Evolutionary conservation across 1,139 yeast genomes (phyloP).

Genomic region (Saccharomyces pastorianus): DNA sequence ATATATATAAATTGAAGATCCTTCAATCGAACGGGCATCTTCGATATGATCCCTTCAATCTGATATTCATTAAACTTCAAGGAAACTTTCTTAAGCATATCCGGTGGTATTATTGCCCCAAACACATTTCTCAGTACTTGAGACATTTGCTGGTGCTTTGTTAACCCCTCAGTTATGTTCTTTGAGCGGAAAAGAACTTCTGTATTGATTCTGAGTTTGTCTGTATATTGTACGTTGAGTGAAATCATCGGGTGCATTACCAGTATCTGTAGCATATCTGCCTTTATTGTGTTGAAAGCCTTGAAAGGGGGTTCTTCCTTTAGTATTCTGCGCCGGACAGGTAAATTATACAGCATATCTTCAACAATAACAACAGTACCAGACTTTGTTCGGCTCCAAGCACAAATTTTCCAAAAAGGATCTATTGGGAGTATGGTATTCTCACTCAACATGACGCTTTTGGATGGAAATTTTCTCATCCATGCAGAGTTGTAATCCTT

Average conservation of each 20-base stretch:
- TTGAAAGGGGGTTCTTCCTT: slow-evolving; percentile 19
- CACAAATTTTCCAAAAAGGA: slow-evolving; percentile 2
- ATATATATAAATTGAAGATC: slow-evolving; percentile 41
- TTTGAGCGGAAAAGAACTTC: slow-evolving; percentile 7
- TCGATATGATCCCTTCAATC: slow-evolving; percentile 31
- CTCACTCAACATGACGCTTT: slow-evolving; percentile 9
- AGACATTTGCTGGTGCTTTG: slow-evolving; percentile 8
- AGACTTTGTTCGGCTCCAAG: slow-evolving; percentile 7
- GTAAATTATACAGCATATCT: slow-evolving; percentile 46
- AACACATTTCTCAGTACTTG: slow-evolving; percentile 12
- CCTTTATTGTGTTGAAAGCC: slow-evolving; percentile 33
- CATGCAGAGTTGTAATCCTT: slow-evolving; percentile 25
- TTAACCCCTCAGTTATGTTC: slow-evolving; percentile 1
- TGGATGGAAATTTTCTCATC: slow-evolving; percentile 11
- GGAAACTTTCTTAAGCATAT: slow-evolving; percentile 18
- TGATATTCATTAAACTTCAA: slow-evolving; percentile 23
- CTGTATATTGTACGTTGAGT: slow-evolving; percentile 22
- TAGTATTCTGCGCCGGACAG: slow-evolving; percentile 45
- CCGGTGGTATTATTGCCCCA: slow-evolving; percentile 14
- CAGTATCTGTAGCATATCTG: slow-evolving; percentile 33
- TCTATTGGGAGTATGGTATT: slow-evolving; percentile 1
- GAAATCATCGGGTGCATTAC: slow-evolving; percentile 29
- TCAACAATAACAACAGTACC: slow-evolving; percentile 49
- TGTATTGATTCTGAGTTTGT: slow-evolving; percentile 3
- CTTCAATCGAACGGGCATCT: slow-evolving; percentile 32